Evolutionary conservation across 805 yeast species (phyloP), one percentile per base, ranked within the genome.

Genomic region (Wickerhamiella spandovensis): DNA sequence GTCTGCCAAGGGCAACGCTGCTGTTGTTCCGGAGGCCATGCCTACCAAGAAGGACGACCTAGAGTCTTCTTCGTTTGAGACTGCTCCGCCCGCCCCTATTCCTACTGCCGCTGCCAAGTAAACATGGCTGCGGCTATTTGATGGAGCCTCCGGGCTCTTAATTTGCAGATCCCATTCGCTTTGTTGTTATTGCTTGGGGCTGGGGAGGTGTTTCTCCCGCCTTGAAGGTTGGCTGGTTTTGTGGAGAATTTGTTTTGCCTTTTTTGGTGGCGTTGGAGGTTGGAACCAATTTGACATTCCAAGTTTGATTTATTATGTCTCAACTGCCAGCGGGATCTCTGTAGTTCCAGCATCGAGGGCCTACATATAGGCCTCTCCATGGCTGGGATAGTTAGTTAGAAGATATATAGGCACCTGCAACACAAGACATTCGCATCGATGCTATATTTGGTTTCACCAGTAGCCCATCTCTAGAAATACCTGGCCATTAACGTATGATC

Each of bases 1-100:
- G 32, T 37, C 53, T n/a, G 51, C 44, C 23, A 39, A 35, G 37
- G 24, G 48, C 22, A 45, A 47, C 15, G n/a, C 17, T 7, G 39
- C 3, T 18, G 39, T 35, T 35, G 39, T 35, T n/a, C 39, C 39
- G 5, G 39, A 35, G 4, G 39, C 39, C 18, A 35, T 35, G 39
- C 39, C 39, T 13, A 35, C 39, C 20, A 35, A 35, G 39, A 35
- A 35, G 20, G 39, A 20, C 20, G 49, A 46, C 38, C 25, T 46
- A 32, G 43, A 47, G 44, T 18, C 43, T 43, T 21, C n/a, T 28
- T 18, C 41, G 18, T 22, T n/a, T 23, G 21, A 43, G 45, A 22
- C 45, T 23, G 45, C 45, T 17, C 28, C 28, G 5, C 8, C 45
- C 7, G 45, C 17, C 5, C 32, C 45, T 23, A 35, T 35, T 5